phyloP scores from a whole-genome alignment of 148 eudicot species.

The Arbutus unedo region DNA sequence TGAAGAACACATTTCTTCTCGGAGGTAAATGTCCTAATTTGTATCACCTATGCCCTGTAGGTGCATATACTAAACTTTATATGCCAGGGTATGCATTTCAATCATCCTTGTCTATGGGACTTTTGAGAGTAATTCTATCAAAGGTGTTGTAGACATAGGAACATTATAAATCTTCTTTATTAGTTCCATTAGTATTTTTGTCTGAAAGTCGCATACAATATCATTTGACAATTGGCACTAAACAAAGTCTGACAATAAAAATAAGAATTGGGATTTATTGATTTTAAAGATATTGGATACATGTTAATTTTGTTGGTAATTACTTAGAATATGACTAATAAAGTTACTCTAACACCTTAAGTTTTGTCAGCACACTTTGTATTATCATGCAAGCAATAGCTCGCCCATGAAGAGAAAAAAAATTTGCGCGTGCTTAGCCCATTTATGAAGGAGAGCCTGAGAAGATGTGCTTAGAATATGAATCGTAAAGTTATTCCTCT shows the following conservation, averaged over 20 bases:
- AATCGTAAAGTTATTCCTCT: too few relatives aligned
- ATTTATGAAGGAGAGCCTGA: too few relatives aligned
- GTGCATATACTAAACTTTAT: not conserved
- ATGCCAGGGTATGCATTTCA: not conserved
- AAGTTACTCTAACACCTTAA: too few relatives aligned
- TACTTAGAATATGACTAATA: too few relatives aligned
- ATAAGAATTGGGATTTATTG: not conserved
- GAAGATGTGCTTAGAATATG: too few relatives aligned
- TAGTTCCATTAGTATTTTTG: not conserved
- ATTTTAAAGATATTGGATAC: not conserved
- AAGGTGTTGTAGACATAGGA: not conserved
- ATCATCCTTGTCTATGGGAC: not conserved
- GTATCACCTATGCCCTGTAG: conserved; percentile 12
- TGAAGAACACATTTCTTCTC: conserved; percentile 34
- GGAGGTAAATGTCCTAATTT: conserved; percentile 36
- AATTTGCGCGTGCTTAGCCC: too few relatives aligned
- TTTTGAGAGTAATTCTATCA: not conserved
- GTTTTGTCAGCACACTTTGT: too few relatives aligned
- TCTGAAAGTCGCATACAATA: not conserved
- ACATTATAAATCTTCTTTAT: not conserved
- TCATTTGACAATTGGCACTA: too few relatives aligned
- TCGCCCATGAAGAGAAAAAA: too few relatives aligned
- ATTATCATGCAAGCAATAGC: too few relatives aligned
- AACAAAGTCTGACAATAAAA: not conserved
- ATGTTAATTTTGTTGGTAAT: not conserved